These are phyloP conservation scores for Dendrobium huoshanense DNA, from an alignment of 106 monocot genomes.

Conservation along the genomic window DNA sequence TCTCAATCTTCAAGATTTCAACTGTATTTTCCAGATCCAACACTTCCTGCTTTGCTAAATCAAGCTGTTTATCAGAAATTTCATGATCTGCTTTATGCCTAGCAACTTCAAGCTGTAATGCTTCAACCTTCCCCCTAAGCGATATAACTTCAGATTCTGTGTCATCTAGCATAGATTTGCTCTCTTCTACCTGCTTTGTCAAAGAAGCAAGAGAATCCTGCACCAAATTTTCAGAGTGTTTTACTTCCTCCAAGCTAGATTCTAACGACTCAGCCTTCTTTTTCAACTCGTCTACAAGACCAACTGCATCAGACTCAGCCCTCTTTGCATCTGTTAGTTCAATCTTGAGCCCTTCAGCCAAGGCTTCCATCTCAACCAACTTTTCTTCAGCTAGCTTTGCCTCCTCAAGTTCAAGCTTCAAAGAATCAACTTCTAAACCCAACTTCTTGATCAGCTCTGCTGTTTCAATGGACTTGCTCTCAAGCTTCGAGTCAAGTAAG, in stretches of 20 bases:
- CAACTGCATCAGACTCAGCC: slow-evolving; percentile 24
- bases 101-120: slow-evolving; percentile 40
- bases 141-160: slow-evolving; percentile 22
- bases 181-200: slow-evolving; percentile 30
- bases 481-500: slow-evolving; percentile 30
- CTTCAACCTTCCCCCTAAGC: slow-evolving; percentile 33
- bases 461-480: slow-evolving; percentile 23
- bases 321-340: slow-evolving; percentile 37
- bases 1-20: slow-evolving; percentile 21
- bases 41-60: slow-evolving; percentile 26
- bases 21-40: slow-evolving; percentile 20
- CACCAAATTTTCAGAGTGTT: slow-evolving; percentile 23
- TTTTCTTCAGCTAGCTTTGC: slow-evolving; percentile 30
- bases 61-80: slow-evolving; percentile 20
- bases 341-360: slow-evolving; percentile 26
- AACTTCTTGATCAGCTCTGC: slow-evolving; percentile 32
- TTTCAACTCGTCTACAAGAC: slow-evolving; percentile 40
- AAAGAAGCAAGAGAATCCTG: slow-evolving; percentile 16
- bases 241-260: slow-evolving; percentile 21
- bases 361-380: slow-evolving; percentile 22
- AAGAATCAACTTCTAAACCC: slow-evolving; percentile 21
- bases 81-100: slow-evolving; percentile 24
- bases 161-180: slow-evolving; percentile 19
- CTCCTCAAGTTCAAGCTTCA: slow-evolving; percentile 40
- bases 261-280: slow-evolving; percentile 30